Evolutionary conservation across 2,329 filamentous ascomycete species (phyloP).

Genomic region (Pseudophaeomoniella oleicola): DNA sequence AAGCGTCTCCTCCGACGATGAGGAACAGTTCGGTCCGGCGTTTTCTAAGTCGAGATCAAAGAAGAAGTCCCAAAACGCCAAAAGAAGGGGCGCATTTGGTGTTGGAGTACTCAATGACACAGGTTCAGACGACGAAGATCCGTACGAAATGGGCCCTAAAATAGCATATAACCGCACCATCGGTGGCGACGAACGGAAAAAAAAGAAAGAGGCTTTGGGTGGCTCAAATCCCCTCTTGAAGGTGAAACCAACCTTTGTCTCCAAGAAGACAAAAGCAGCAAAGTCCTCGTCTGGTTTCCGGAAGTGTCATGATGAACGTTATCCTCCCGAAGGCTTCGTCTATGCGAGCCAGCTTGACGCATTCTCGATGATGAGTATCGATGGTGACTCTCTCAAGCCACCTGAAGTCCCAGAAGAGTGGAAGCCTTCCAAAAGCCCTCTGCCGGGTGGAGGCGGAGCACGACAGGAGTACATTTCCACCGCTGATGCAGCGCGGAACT

Average conservation of each 20-base stretch:
- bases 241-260: slow-evolving; percentile 59
- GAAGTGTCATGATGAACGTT: slow-evolving; percentile 69
- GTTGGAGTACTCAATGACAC: slow-evolving; percentile 84
- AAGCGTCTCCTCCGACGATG: slow-evolving; percentile 17
- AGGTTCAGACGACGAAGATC: slow-evolving; percentile 88
- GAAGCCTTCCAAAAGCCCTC: slow-evolving; percentile 44
- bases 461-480: slow-evolving; percentile 39
- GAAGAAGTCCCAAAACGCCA: slow-evolving; percentile 30
- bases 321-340: slow-evolving; percentile 68
- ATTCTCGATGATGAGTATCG: slow-evolving; percentile 29
- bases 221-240: slow-evolving; percentile 49
- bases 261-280: slow-evolving; percentile 42
- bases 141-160: slow-evolving; percentile 79
- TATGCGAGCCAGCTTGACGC: slow-evolving; percentile 43
- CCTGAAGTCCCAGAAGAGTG: slow-evolving; percentile 43
- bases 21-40: slow-evolving; percentile 20
- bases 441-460: neutral
- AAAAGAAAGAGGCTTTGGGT: slow-evolving; percentile 37
- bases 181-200: slow-evolving; percentile 70
- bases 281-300: slow-evolving; percentile 34
- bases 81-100: slow-evolving; percentile 57
- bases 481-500: slow-evolving; percentile 63
- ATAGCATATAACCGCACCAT: slow-evolving; percentile 77
- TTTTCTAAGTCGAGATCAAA: slow-evolving; percentile 16
- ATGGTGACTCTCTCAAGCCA: slow-evolving; percentile 29